Base-by-base conservation (phyloP, 148 eudicot species). In the Fagopyrum homotropicum region DNA sequence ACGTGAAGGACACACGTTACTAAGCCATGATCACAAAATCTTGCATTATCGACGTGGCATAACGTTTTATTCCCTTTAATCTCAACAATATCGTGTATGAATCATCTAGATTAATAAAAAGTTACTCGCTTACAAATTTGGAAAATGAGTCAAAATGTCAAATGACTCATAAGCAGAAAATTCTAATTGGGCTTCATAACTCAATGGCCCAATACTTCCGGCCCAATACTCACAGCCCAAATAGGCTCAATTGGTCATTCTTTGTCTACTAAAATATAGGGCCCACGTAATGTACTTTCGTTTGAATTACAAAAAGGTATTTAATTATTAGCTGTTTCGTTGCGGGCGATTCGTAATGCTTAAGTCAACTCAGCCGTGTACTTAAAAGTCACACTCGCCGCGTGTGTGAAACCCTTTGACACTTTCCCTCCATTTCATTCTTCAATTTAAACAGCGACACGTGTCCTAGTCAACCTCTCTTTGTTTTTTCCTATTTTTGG, bases 391-490 rank as follows among this genome's bases (percentile, higher is more conserved):
- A 63, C 5, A 16, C 16, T 44, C 16, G 69, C 69, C 16, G 69
- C 45, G 69, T 30, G 69, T 61, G 69, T 63, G 69, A 63, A 63
- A 63, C 69, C 69, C n/a, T 30, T 63, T 63, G 69, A 63, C 69
- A 63, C 69, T 63, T 63, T 63, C 45, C 69, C 30, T 29, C 69
- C 9, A 1, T 63, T 63, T 26, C 14, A 19, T 26, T 60, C 1
- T 3, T 4, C 40, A 60, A 5, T 6, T 60, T 2, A 22, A 4
- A 19, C 15, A 35, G 60, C 26, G 16, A n/a, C 60, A 56, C 60
- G 60, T 56, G 26, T 56, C 19, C 29, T 7, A 35, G 40, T 35
- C 40, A 35, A 35, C 52, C 6, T 49, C 52, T 8, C 12, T 49
- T 12, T 8, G 52, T 8, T 49, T 12, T 49, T 9, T 9, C 12